Conservation (phyloP, 805 yeast species). For the Candida andamanensis region DNA sequence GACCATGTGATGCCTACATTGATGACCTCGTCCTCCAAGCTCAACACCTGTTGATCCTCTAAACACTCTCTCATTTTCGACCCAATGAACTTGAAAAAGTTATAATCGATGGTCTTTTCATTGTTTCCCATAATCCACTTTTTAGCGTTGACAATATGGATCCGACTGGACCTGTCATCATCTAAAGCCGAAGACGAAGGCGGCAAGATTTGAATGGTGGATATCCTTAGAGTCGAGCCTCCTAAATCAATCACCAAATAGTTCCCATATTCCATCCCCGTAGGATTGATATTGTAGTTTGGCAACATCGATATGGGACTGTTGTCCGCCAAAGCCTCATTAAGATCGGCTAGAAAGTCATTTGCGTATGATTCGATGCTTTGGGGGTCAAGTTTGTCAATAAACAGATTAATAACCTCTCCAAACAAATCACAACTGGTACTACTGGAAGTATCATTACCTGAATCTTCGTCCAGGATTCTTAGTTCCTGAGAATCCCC, state of each 20-base stretch:
- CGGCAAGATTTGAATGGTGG: slow-evolving; percentile 29
- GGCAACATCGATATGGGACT: slow-evolving; percentile 37
- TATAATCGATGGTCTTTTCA: slow-evolving; percentile 33
- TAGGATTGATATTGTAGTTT: slow-evolving; percentile 31
- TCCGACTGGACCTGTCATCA: slow-evolving; percentile 16
- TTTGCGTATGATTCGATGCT: slow-evolving; percentile 15
- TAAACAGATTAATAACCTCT: slow-evolving; percentile 6
- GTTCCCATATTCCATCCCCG: slow-evolving; percentile 33
- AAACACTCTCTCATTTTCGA: slow-evolving; percentile 19
- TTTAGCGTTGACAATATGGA: slow-evolving; percentile 23
- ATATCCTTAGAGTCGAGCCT: slow-evolving; percentile 48
- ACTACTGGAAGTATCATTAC: slow-evolving; percentile 2
- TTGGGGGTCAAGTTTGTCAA: slow-evolving; percentile 2
- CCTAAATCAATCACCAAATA: slow-evolving; percentile 51
- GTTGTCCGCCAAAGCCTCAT: slow-evolving; percentile 22
- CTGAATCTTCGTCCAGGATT: slow-evolving; percentile 1
- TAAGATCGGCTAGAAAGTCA: slow-evolving; percentile 19
- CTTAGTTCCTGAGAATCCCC: no score
- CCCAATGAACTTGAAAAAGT: slow-evolving; percentile 43
- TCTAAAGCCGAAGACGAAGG: neutral
- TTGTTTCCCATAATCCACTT: slow-evolving; percentile 37
- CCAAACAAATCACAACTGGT: slow-evolving; percentile 1
- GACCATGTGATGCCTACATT: slow-evolving; percentile 23
- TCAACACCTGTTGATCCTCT: slow-evolving; percentile 5
- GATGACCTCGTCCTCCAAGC: slow-evolving; percentile 7